A percentile compares a stretch with the other conserved stretches of the same genome.
phyloP scores from a whole-genome alignment of 306 rosid genomes.

The Acmispon strigosus region DNA sequence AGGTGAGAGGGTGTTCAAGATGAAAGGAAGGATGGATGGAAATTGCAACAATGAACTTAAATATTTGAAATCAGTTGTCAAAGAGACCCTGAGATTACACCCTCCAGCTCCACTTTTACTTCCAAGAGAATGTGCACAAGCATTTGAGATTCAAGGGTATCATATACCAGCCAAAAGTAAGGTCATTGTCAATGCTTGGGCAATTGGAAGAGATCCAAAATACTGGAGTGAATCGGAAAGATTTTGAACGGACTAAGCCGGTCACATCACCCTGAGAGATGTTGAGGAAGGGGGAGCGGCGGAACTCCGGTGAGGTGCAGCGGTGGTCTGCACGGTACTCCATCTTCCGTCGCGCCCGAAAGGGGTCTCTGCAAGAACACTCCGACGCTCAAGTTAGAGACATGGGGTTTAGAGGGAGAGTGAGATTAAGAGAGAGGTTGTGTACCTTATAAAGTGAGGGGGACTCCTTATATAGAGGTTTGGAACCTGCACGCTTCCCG shows the following conservation, averaged over 20 bases:
- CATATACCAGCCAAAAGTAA: constrained; percentile 16
- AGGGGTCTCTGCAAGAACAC: too few species aligned
- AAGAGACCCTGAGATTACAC: constrained; percentile 32
- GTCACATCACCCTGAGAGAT: constrained; percentile 30
- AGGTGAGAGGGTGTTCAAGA: constrained; percentile 3
- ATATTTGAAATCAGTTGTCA: constrained; percentile 25
- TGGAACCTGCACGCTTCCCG: too few species aligned
- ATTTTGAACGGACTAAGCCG: too few species aligned
- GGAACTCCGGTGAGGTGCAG: too few species aligned
- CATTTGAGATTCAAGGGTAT: constrained; percentile 16
- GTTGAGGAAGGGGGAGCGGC: too few species aligned
- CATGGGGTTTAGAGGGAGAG: too few species aligned
- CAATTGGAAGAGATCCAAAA: constrained; percentile 36
- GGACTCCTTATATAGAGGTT: too few species aligned
- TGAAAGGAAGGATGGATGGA: not conserved
- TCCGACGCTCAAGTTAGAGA: too few species aligned
- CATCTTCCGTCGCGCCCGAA: too few species aligned
- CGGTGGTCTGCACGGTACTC: too few species aligned
- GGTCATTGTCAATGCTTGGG: constrained; percentile 30
- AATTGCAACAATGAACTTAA: not conserved
- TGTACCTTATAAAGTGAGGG: too few species aligned
- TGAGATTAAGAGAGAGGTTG: too few species aligned
- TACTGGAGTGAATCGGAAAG: constrained; percentile 17
- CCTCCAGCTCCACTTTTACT: constrained; percentile 19
- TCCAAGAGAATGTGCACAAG: not conserved